Evolutionary conservation across 306 rosid species (phyloP).

Genomic region (Lathyrus oleraceus): DNA sequence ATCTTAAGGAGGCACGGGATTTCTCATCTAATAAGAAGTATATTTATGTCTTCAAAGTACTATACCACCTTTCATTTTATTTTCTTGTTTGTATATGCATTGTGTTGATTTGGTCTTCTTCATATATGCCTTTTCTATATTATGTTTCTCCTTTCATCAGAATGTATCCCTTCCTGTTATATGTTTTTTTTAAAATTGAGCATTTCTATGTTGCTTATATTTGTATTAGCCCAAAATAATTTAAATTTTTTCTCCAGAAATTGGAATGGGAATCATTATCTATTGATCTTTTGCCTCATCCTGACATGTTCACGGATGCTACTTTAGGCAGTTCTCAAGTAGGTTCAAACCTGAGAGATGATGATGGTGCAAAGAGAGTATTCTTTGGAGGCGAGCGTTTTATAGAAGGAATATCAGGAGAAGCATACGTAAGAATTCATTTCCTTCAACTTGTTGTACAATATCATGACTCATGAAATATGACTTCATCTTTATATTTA

Average conservation of each 20-base stretch:
- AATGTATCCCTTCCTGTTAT: constrained; percentile 6
- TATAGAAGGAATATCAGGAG: constrained; percentile 92
- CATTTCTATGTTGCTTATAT: constrained; percentile 30
- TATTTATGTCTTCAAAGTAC: constrained; percentile 94
- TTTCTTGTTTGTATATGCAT: background rate
- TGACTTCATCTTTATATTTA: constrained; percentile 32
- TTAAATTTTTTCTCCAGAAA: constrained; percentile 57
- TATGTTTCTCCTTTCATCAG: constrained; percentile 17
- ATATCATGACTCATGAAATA: constrained; percentile 27
- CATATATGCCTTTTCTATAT: constrained; percentile 6
- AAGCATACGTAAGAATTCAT: constrained; percentile 69
- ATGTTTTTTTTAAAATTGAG: background rate
- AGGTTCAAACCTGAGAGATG: constrained; percentile 71
- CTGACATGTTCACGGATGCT: constrained; percentile 95
- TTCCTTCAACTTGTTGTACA: constrained; percentile 14
- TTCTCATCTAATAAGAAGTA: constrained; percentile 74
- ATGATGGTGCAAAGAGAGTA: constrained; percentile 94
- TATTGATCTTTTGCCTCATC: constrained; percentile 98
- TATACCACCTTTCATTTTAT: constrained; percentile 40
- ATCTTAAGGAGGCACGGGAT: constrained; percentile 92
- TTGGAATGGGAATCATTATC: constrained; percentile 96
- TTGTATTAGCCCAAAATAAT: constrained; percentile 38
- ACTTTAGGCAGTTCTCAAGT: constrained; percentile 59
- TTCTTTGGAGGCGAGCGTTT: constrained; percentile 96
- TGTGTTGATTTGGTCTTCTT: constrained; percentile 31